Conservation (phyloP, 176 grass and related monocot species). For the Chloris gayana region DNA sequence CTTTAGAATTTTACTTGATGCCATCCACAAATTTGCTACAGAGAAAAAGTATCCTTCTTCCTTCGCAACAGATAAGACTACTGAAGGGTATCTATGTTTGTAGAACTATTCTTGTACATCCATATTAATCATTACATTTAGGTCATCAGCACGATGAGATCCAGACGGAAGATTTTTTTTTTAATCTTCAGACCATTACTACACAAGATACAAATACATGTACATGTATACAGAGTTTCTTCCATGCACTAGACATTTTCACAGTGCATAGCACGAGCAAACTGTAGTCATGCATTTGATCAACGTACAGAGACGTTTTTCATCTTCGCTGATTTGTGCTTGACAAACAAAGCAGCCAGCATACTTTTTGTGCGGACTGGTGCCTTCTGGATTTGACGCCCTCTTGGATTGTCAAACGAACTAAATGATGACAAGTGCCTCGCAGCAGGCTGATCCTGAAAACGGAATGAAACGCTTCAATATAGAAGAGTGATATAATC, state of each 20-base stretch:
- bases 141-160: conserved; percentile 40
- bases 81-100: background rate
- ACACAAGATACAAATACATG: conserved; percentile 41
- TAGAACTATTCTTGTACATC: conserved; percentile 17
- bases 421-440: conserved; percentile 63
- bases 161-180: background rate
- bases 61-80: background rate
- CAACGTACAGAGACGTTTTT: conserved; percentile 71
- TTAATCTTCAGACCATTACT: conserved; percentile 24
- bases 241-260: conserved; percentile 26
- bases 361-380: conserved; percentile 72
- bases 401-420: conserved; percentile 69
- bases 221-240: conserved; percentile 20
- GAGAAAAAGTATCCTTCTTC: background rate
- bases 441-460: conserved; percentile 52
- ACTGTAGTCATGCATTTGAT: conserved; percentile 37
- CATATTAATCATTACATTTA: conserved; percentile 34
- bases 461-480: conserved; percentile 24
- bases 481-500: background rate
- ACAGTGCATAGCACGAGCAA: conserved; percentile 17
- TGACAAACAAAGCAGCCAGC: conserved; percentile 83
- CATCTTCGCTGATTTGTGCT: conserved; percentile 67
- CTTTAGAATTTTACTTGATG: too few species aligned
- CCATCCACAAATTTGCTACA: background rate
- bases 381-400: conserved; percentile 68